A percentile compares a stretch with the other conserved stretches of the same genome.
Evolutionary conservation across 371 early-diverging fungal species (phyloP).

Genomic region (Haplosporangium sp.): DNA sequence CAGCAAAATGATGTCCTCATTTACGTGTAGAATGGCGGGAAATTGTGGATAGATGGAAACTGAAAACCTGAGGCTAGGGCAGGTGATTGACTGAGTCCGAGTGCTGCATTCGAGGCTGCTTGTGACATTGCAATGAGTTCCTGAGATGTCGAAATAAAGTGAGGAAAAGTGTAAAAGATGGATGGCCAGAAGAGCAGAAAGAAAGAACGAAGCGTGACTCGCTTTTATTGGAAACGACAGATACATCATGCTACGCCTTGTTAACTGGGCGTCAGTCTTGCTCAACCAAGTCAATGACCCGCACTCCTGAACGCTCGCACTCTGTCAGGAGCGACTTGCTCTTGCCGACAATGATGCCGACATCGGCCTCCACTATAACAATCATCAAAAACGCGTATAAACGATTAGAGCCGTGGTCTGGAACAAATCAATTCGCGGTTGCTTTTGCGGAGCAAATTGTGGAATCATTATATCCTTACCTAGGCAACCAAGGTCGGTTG

Average conservation of each 20-base stretch:
- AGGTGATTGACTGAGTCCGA: constrained; percentile 41
- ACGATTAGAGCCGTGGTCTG: not conserved
- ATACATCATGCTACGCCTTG: no score
- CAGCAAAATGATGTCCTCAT: not conserved
- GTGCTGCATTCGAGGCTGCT: constrained; percentile 33
- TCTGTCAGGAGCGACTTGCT: constrained; percentile 53
- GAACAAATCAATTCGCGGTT: no score
- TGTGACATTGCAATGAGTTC: constrained; percentile 16
- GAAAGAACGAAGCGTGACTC: not conserved
- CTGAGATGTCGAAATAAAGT: not conserved
- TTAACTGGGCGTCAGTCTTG: constrained; percentile 2
- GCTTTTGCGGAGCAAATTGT: not conserved
- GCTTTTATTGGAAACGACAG: no score
- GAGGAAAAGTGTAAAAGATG: constrained; percentile 1
- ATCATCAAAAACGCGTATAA: not conserved
- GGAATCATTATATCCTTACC: constrained; percentile 19
- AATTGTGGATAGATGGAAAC: constrained; percentile 85
- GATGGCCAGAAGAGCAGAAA: not conserved
- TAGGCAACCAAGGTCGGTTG: constrained; percentile 48
- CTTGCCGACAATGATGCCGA: constrained; percentile 65
- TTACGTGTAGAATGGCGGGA: constrained; percentile 94
- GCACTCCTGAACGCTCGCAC: constrained; percentile 41
- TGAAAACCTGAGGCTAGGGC: constrained; percentile 58
- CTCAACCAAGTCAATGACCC: constrained; percentile 32
- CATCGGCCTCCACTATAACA: constrained; percentile 58